Conservation (phyloP, 192 early-diverging fungal genomes). For the Coemansia sp. region DNA sequence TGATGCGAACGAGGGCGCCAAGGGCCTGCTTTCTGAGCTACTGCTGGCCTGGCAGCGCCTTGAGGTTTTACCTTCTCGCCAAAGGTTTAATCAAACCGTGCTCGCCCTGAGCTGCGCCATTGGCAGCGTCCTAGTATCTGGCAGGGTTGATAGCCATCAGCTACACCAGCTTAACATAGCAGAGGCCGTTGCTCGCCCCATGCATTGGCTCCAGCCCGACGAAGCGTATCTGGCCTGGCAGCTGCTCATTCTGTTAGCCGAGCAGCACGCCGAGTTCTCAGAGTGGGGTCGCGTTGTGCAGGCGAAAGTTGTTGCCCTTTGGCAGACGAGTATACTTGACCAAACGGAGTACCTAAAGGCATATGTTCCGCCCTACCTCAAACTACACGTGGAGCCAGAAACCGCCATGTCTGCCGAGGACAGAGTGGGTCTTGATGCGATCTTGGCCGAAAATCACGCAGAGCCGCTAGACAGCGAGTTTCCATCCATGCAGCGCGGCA, state of each 20-base stretch:
- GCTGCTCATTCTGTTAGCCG: slow-evolving; percentile 10
- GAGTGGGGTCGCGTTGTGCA: slow-evolving; percentile 9
- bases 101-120: slow-evolving; percentile 17
- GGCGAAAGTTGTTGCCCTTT: slow-evolving; percentile 7
- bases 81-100: slow-evolving; percentile 17
- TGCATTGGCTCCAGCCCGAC: slow-evolving; percentile 24
- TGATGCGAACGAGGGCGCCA: slow-evolving; percentile 7
- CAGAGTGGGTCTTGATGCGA: slow-evolving; percentile 1
- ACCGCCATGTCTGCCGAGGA: not conserved
- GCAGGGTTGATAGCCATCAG: slow-evolving; percentile 10
- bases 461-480: not conserved
- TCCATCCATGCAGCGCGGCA: not conserved
- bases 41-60: slow-evolving; percentile 22
- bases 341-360: slow-evolving; percentile 8
- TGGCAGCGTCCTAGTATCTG: slow-evolving; percentile 17
- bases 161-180: slow-evolving; percentile 3
- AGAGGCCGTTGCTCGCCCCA: slow-evolving; percentile 5
- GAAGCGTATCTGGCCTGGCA: slow-evolving; percentile 40
- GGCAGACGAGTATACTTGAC: not conserved
- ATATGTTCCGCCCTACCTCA: not conserved
- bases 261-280: slow-evolving; percentile 2
- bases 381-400: not conserved
- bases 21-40: slow-evolving; percentile 11
- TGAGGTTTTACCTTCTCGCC: slow-evolving; percentile 7
- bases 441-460: not conserved